A percentile compares a stretch with the other conserved stretches of the same genome.
These are phyloP conservation scores for Nemania serpens DNA, from an alignment of 2,329 filamentous ascomycete species.

Conservation along the genomic window DNA sequence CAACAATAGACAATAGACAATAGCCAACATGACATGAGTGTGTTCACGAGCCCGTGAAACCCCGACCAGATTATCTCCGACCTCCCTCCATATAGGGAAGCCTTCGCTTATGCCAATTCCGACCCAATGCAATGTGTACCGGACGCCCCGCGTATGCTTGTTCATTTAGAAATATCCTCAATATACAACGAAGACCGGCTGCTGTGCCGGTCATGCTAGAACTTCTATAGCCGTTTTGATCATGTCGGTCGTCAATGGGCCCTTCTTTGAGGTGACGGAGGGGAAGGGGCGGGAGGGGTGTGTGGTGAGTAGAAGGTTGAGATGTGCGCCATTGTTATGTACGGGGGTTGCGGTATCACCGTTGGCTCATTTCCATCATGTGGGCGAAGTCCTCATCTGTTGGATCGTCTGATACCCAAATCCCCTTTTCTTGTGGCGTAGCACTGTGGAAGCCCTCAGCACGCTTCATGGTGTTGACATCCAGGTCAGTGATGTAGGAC, in stretches of 20 bases:
- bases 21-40: conserved; percentile 6
- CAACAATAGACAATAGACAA: conserved; percentile 11
- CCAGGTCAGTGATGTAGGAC: conserved; percentile 88
- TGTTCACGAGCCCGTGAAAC: conserved; percentile 15
- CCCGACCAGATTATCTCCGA: conserved; percentile 17
- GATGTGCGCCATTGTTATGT: conserved; percentile 1
- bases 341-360: conserved; percentile 23
- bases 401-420: conserved; percentile 77
- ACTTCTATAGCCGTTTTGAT: conserved; percentile 29
- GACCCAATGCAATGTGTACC: conserved; percentile 26
- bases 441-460: conserved; percentile 83
- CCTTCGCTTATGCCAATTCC: conserved; percentile 13
- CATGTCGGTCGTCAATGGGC: conserved; percentile 27
- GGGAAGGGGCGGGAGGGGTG: neutral
- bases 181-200: conserved; percentile 23
- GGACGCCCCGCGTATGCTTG: conserved; percentile 23
- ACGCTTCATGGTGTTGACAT: conserved; percentile 85
- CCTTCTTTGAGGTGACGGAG: neutral
- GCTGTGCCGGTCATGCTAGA: conserved; percentile 17
- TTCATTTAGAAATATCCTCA: conserved; percentile 16
- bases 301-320: conserved; percentile 4
- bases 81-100: neutral
- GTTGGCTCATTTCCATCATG: conserved; percentile 58
- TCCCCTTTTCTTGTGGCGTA: conserved; percentile 84
- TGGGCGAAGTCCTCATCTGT: conserved; percentile 63